A percentile compares a stretch with the other conserved stretches of the same genome.
Conservation (phyloP, 1,139 yeast species). For the Suhomyces guaymorum region DNA sequence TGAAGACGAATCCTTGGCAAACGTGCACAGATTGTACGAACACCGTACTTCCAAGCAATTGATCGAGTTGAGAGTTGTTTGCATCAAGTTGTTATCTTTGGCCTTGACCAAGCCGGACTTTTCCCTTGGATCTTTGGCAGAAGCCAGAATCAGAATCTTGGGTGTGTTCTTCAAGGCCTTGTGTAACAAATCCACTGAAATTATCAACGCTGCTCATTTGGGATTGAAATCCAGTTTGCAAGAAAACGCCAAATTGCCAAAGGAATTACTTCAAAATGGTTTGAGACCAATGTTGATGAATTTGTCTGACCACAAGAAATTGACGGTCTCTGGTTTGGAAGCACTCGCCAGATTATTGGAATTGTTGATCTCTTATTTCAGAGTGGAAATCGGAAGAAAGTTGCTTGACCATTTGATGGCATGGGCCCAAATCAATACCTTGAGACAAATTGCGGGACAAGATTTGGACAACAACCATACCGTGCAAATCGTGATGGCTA, state of each 20-base stretch:
- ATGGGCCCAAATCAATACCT: conserved; percentile 86
- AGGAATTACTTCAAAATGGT: conserved; percentile 90
- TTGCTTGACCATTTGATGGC: conserved; percentile 91
- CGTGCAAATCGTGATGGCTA: conserved; percentile 84
- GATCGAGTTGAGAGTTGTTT: conserved; percentile 82
- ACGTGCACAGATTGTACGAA: conserved; percentile 82
- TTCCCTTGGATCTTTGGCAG: conserved; percentile 74
- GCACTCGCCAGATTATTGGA: conserved; percentile 88
- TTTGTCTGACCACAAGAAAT: conserved; percentile 85
- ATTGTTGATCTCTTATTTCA: conserved; percentile 84
- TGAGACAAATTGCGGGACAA: conserved; percentile 69
- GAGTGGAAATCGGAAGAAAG: conserved; percentile 95
- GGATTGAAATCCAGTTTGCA: conserved; percentile 84
- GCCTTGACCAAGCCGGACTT: conserved; percentile 84
- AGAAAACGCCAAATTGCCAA: conserved; percentile 86
- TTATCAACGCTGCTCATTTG: conserved; percentile 89
- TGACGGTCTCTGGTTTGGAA: conserved; percentile 87
- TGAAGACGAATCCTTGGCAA: conserved; percentile 91
- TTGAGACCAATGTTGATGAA: conserved; percentile 94
- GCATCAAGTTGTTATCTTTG: conserved; percentile 78
- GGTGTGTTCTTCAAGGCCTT: conserved; percentile 95
- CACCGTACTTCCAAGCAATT: conserved; percentile 86
- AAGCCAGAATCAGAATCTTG: conserved; percentile 78
- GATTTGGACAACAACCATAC: conserved; percentile 79
- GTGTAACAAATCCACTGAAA: conserved; percentile 80